Evolutionary conservation across 2,329 filamentous ascomycete genomes (phyloP), one percentile per base, ranked within the genome.

Genomic region (Penicillium janthinellum): DNA sequence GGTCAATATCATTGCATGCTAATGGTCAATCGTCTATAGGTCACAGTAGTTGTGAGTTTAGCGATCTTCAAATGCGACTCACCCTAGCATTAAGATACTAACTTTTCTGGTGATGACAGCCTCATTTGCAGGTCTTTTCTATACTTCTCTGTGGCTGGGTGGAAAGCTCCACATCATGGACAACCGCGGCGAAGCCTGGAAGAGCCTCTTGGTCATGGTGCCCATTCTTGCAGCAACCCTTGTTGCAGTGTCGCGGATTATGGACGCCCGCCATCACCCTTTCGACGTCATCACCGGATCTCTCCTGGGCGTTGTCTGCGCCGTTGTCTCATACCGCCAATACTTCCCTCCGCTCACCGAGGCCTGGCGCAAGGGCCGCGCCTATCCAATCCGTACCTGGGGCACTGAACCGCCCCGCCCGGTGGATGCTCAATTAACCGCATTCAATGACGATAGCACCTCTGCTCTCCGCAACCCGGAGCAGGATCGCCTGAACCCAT

Each of bases 211-310:
- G 22, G 79, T 85, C 41, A 73, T 85, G 60, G 73, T 83, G 4
- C 84, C 84, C 1, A 77, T 79, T 10, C 76, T 87, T 15, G 83
- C 77, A 22, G 84, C 84, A 17, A 78, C 79, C 11, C 77, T 86
- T 44, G 78, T 87, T 55, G 82, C 84, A 5, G 81, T 83, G 39
- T 82, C 81, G 14, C 81, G 84, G 47, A 86, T 86, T 58, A 86
- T 86, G 84, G 84, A 87, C 65, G 84, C 84, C 22, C 79, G 84
- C 15, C 84, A 87, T 59, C 84, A 87, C 65, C 83, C 84, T 0
- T 86, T 87, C 69, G 84, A 87, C 64, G 84, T 87, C 34, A 77
- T 87, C 42, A 81, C 80, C 12, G 84, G 84, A 8, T 82, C 81
- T 1, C 63, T 82, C 10, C 73, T 87, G 2, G 84, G 84, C 4